Evolutionary conservation across 2,329 filamentous ascomycete genomes (phyloP).

Genomic region (Coniochaeta hoffmannii): DNA sequence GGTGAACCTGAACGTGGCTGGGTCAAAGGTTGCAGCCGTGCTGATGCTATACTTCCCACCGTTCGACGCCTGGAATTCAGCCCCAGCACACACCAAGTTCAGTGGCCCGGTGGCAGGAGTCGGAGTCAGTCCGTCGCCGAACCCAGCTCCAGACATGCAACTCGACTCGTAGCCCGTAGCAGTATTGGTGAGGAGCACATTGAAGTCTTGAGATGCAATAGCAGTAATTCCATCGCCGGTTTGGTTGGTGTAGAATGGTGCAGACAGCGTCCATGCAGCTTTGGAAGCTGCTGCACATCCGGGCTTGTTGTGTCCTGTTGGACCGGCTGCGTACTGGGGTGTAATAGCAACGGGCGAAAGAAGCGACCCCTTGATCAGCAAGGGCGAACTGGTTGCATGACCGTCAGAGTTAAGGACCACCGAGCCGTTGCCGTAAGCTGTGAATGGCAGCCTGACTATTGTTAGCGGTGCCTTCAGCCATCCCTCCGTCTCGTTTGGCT

Average conservation of each 20-base stretch:
- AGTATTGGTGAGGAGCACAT: slow-evolving; percentile 6
- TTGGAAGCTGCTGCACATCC: slow-evolving; percentile 11
- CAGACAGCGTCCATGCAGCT: slow-evolving; percentile 5
- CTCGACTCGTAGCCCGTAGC: slow-evolving; percentile 8
- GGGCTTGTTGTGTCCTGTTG: slow-evolving; percentile 11
- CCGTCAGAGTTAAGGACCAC: slow-evolving; percentile 6
- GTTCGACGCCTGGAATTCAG: slow-evolving; percentile 6
- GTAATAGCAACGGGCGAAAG: slow-evolving; percentile 13
- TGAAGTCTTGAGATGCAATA: slow-evolving; percentile 1
- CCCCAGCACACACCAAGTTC: slow-evolving; percentile 7
- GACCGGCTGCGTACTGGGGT: slow-evolving; percentile 14
- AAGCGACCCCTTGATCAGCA: slow-evolving; percentile 15
- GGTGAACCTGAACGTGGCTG: neutral
- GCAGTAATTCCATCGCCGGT: slow-evolving; percentile 7
- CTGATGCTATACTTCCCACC: slow-evolving; percentile 5
- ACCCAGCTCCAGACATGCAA: slow-evolving; percentile 6
- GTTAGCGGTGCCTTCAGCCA: neutral
- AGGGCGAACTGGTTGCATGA: slow-evolving; percentile 7
- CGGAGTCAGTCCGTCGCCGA: neutral
- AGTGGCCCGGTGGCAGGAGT: neutral
- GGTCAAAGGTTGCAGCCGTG: slow-evolving; percentile 5
- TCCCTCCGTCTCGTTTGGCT: neutral
- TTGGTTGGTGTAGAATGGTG: slow-evolving; percentile 5
- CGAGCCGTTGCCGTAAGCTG: slow-evolving; percentile 10
- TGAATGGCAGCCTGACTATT: slow-evolving; percentile 11